phyloP scores from a whole-genome alignment of 2,329 filamentous ascomycete genomes.

The Cercospora citrullina region DNA sequence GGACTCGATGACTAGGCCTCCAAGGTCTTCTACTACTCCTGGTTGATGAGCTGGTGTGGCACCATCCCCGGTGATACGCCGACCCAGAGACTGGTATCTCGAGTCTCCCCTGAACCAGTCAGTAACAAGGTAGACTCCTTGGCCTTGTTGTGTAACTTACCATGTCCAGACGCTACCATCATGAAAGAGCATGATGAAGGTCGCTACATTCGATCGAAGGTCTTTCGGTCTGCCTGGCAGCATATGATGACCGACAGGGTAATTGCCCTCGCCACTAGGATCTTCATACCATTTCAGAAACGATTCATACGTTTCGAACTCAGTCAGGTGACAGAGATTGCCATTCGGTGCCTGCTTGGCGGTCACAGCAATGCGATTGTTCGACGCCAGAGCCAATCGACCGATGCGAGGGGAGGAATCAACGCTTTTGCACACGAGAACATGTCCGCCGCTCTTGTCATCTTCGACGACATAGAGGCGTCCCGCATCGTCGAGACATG shows the following conservation, averaged over 20 bases:
- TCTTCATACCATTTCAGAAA: constrained; percentile 35
- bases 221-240: constrained; percentile 35
- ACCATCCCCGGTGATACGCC: constrained; percentile 43
- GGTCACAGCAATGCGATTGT: constrained; percentile 34
- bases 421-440: constrained; percentile 10
- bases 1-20: constrained; percentile 55
- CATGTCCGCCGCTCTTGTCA: not conserved
- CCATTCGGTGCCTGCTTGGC: constrained; percentile 33
- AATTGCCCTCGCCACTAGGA: constrained; percentile 27
- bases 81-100: constrained; percentile 60
- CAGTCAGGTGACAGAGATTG: constrained; percentile 30
- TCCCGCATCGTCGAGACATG: constrained; percentile 32
- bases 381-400: constrained; percentile 33
- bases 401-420: constrained; percentile 28
- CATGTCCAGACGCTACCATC: constrained; percentile 42
- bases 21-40: constrained; percentile 51
- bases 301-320: constrained; percentile 32
- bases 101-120: constrained; percentile 53
- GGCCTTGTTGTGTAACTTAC: not conserved
- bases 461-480: constrained; percentile 26
- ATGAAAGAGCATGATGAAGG: constrained; percentile 42
- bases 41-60: constrained; percentile 51
- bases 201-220: constrained; percentile 41
- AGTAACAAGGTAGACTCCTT: not conserved
- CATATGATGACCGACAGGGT: constrained; percentile 31